Evolutionary conservation across 2,329 filamentous ascomycete genomes (phyloP).

Genomic region (Didymella lethalis): DNA sequence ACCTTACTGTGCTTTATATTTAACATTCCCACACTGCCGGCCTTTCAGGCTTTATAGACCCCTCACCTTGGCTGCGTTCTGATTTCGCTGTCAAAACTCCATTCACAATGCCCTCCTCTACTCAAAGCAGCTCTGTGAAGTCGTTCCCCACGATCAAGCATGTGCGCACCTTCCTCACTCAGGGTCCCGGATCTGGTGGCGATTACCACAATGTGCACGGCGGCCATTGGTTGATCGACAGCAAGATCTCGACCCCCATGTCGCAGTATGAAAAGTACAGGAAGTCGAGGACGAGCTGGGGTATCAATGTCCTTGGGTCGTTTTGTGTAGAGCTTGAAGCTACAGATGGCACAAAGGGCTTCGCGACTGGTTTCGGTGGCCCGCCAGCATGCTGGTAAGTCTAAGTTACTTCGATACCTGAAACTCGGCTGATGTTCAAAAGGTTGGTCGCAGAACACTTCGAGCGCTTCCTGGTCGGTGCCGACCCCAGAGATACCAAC

Average conservation of each 20-base stretch:
- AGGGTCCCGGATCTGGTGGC: slow-evolving; percentile 68
- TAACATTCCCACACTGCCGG: slow-evolving; percentile 29
- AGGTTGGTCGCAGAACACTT: slow-evolving; percentile 87
- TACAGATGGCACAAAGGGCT: slow-evolving; percentile 88
- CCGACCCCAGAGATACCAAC: slow-evolving; percentile 89
- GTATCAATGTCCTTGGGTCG: slow-evolving; percentile 92
- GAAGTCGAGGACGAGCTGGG: slow-evolving; percentile 87
- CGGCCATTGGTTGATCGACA: slow-evolving; percentile 83
- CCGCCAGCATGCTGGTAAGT: slow-evolving; percentile 83
- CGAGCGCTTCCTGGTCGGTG: slow-evolving; percentile 86
- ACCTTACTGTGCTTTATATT: slow-evolving; percentile 31
- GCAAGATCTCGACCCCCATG: slow-evolving; percentile 91
- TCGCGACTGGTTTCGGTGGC: slow-evolving; percentile 92
- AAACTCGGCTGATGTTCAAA: slow-evolving; percentile 10
- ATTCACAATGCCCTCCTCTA: slow-evolving; percentile 41
- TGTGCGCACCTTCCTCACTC: slow-evolving; percentile 75
- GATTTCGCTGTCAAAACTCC: slow-evolving; percentile 8
- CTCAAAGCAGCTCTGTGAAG: slow-evolving; percentile 48
- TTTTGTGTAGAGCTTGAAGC: slow-evolving; percentile 92
- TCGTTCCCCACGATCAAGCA: slow-evolving; percentile 79
- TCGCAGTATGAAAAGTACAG: slow-evolving; percentile 89
- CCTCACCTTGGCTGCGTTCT: slow-evolving; percentile 20
- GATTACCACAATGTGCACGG: slow-evolving; percentile 92
- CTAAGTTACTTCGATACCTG: not conserved
- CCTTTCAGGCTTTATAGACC: slow-evolving; percentile 28